Conservation (phyloP, 305 asterid species). For the Plantago lanceolata region DNA sequence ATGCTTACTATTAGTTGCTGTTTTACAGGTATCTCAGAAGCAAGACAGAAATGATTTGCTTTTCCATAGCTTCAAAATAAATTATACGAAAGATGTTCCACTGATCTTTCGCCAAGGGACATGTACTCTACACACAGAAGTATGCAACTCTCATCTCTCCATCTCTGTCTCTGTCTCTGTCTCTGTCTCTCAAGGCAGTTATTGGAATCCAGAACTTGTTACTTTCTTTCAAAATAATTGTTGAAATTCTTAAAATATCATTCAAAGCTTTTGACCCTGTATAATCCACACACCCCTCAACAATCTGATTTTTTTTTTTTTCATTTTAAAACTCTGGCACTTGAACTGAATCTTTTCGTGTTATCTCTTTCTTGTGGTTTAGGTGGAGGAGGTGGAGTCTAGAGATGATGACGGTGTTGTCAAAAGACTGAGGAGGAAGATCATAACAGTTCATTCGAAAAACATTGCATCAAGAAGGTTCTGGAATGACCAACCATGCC, state of each 20-base stretch:
- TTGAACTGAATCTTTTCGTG: too few species aligned
- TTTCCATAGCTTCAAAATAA: constrained; percentile 58
- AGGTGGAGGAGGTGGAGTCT: constrained; percentile 38
- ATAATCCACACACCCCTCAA: too few species aligned
- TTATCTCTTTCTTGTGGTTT: too few species aligned
- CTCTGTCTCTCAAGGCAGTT: neutral
- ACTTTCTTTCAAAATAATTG: too few species aligned
- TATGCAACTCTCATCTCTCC: neutral
- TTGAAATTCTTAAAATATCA: too few species aligned
- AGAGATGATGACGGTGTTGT: constrained; percentile 61
- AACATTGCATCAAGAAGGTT: constrained; percentile 64
- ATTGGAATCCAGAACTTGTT: too few species aligned
- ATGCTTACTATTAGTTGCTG: neutral
- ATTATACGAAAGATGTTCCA: constrained; percentile 63
- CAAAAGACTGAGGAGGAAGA: constrained; percentile 50
- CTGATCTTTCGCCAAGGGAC: constrained; percentile 84
- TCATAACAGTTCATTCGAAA: constrained; percentile 45
- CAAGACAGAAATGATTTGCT: constrained; percentile 72
- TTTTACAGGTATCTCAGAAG: constrained; percentile 60
- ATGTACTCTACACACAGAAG: constrained; percentile 58
- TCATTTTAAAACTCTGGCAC: too few species aligned
- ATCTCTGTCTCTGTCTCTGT: too few species aligned
- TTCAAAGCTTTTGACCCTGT: too few species aligned
- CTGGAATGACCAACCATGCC: constrained; percentile 49
- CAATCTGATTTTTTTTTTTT: too few species aligned